These are phyloP conservation scores for Eucalyptus curtisii DNA, from an alignment of 345 rosid species.

Conservation along the genomic window DNA sequence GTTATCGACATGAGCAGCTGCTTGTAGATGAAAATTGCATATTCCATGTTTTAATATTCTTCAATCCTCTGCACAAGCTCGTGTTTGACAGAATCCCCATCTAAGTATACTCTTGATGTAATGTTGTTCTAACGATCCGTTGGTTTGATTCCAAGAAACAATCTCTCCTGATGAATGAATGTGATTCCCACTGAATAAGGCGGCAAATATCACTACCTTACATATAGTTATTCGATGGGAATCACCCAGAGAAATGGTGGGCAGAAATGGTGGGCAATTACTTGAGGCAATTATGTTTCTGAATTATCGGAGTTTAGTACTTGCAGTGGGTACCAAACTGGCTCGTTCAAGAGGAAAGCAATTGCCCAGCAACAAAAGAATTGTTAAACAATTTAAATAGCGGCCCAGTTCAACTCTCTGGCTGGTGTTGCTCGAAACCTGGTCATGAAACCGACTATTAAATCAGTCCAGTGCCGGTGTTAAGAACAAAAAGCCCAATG, in stretches of 20 bases:
- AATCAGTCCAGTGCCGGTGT: background rate
- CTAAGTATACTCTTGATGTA: background rate
- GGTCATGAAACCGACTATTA: background rate
- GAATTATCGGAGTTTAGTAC: background rate
- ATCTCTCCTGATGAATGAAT: background rate
- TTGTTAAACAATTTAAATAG: background rate
- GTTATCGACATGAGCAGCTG: background rate
- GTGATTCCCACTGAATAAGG: background rate
- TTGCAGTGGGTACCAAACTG: background rate
- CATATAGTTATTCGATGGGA: background rate
- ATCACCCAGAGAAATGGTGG: background rate
- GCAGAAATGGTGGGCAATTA: background rate
- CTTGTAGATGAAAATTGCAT: background rate
- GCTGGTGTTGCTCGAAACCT: background rate
- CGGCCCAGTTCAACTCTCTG: background rate
- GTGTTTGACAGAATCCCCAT: background rate
- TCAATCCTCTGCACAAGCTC: background rate
- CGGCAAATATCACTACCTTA: background rate
- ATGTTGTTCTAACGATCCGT: background rate
- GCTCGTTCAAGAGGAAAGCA: background rate
- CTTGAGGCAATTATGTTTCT: background rate
- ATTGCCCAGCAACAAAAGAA: background rate
- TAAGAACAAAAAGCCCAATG: background rate
- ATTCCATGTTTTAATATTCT: background rate
- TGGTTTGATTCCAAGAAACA: background rate